These are phyloP conservation scores for Lachnellula hyalina DNA, from an alignment of 2,329 filamentous ascomycete genomes.

Conservation along the genomic window DNA sequence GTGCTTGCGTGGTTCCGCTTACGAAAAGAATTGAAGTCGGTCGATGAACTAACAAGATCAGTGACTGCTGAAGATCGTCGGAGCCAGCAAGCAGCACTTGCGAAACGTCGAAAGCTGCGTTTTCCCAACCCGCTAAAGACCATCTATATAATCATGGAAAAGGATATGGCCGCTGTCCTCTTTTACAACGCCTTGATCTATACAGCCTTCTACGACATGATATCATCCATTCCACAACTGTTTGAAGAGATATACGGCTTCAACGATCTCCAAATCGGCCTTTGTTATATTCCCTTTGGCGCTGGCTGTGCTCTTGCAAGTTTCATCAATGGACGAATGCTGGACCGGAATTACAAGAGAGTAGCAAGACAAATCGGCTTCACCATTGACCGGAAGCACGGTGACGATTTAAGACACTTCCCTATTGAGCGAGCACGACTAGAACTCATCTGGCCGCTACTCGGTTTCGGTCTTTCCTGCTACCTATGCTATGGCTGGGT, in stretches of 20 bases:
- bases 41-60: conserved; percentile 22
- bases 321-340: conserved; percentile 50
- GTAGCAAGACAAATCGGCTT: conserved; percentile 58
- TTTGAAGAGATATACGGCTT: conserved; percentile 30
- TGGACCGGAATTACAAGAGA: conserved; percentile 65
- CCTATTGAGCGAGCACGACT: conserved; percentile 40
- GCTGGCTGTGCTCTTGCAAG: conserved; percentile 44
- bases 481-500: conserved; percentile 55
- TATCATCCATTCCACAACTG: conserved; percentile 47
- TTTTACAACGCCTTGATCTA: conserved; percentile 50
- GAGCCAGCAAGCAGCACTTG: conserved; percentile 32
- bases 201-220: conserved; percentile 48
- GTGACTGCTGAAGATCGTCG: conserved; percentile 31
- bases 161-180: conserved; percentile 50
- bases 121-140: conserved; percentile 55
- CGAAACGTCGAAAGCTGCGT: conserved; percentile 38
- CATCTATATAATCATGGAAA: conserved; percentile 49
- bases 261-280: conserved; percentile 31
- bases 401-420: conserved; percentile 31
- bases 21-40: conserved; percentile 22
- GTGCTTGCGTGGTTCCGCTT: conserved; percentile 41
- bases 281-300: conserved; percentile 39
- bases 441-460: conserved; percentile 48
- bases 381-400: conserved; percentile 52
- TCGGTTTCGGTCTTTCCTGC: conserved; percentile 48